Evolutionary conservation across 169 alveolate genomes (phyloP), one percentile per base, ranked within the genome.

Genomic region (Cryptosporidium muris): DNA sequence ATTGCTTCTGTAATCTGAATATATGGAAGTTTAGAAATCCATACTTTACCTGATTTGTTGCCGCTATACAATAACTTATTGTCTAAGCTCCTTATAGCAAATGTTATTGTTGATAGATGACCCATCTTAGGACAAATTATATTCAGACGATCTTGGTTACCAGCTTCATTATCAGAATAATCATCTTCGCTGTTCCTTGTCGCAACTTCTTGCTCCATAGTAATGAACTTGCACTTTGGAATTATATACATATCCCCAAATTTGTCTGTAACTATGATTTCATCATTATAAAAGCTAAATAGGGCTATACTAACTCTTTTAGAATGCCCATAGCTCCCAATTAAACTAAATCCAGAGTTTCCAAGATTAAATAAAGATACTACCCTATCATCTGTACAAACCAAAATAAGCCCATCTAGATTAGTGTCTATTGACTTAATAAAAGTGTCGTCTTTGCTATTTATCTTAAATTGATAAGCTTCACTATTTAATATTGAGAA

Each of bases 181-280:
- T 54, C 4, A n/a, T 43, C 51, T 25, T 36, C 11, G 3, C 14
- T 2, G 3, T 8, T 16, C 1, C 54, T 51, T 36, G 36, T 40
- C n/a, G 4, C 14, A 11, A 3, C 12, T 34, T 42, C 9, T 11
- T 16, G 49, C 2, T 2, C 7, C 4, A 2, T 8, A 1, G 2
- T 16, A n/a, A 0, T 2, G 38, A 60, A 60, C 25, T 16, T 4
- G 38, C 1, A 11, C 11, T 11, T 16, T 34, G 38, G 65, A 16
- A 74, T 25, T 53, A 6, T 12, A 64, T 74, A 74, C n/a, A 62
- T 43, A 74, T 74, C 85, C 14, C 85, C 85, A 60, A 74, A 74
- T 40, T 74, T 74, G 25, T 74, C 85, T 9, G 56, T 40, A 25
- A 74, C 16, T 25, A 74, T 42, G 6, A 74, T 25, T 56, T 74